phyloP scores from a whole-genome alignment of 352 stramenopile species.

The Salisapilia sapeloensis region DNA sequence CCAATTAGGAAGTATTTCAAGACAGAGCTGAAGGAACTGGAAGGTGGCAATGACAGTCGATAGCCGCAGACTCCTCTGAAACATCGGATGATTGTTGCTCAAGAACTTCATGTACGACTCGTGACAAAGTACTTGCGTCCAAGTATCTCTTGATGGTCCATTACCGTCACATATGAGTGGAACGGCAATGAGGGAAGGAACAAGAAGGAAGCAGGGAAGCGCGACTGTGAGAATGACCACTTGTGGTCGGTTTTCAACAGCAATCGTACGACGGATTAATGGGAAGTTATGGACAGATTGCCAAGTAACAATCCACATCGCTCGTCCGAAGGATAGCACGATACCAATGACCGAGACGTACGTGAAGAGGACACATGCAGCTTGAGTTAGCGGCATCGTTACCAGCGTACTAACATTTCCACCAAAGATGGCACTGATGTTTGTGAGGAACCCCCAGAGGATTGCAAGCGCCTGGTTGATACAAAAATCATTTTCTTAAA shows the following conservation, averaged over 20 bases:
- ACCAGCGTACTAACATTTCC: slow-evolving; percentile 79
- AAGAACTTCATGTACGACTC: slow-evolving; percentile 75
- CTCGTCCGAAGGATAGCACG: slow-evolving; percentile 62
- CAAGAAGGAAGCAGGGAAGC: slow-evolving; percentile 52
- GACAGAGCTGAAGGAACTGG: slow-evolving; percentile 73
- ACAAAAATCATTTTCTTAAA: not conserved
- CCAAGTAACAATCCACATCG: slow-evolving; percentile 81
- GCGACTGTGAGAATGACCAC: slow-evolving; percentile 59
- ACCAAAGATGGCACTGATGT: slow-evolving; percentile 62
- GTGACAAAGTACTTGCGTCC: slow-evolving; percentile 47
- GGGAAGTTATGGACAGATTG: slow-evolving; percentile 77
- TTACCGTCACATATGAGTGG: slow-evolving; percentile 31
- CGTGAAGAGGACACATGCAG: slow-evolving; percentile 58
- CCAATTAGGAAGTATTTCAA: slow-evolving; percentile 68
- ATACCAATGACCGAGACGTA: slow-evolving; percentile 76
- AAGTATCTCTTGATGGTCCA: slow-evolving; percentile 6
- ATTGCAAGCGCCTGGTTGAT: slow-evolving; percentile 43
- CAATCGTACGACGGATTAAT: slow-evolving; percentile 74
- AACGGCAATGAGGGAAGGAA: slow-evolving; percentile 59
- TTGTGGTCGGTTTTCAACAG: slow-evolving; percentile 53
- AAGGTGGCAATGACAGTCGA: slow-evolving; percentile 66
- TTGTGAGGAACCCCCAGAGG: slow-evolving; percentile 77
- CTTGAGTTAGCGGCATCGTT: slow-evolving; percentile 60
- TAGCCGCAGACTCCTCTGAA: slow-evolving; percentile 65
- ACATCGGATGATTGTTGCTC: slow-evolving; percentile 64